Percentiles rank a stretch among this genome's conserved stretches.
Conservation (phyloP, 495 filamentous ascomycete species). For the Bacidia gigantensis region DNA sequence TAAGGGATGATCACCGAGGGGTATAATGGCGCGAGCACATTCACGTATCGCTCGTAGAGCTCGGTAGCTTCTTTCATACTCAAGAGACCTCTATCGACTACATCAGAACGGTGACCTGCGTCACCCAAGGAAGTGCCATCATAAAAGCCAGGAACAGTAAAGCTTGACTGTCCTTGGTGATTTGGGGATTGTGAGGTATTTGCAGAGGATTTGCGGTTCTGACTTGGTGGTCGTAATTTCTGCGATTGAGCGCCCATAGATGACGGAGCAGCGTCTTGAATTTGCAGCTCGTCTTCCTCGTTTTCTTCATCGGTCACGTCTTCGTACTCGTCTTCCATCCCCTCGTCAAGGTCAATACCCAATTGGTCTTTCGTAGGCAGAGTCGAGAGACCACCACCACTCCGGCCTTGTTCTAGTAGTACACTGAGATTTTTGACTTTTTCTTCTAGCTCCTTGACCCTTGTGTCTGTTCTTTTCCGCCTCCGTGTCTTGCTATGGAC, state of each 20-base stretch:
- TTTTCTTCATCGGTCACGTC: background rate
- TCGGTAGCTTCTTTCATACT: slow-evolving; percentile 11
- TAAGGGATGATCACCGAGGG: slow-evolving; percentile 55
- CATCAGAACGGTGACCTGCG: slow-evolving; percentile 5
- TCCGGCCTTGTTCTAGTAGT: slow-evolving; percentile 9
- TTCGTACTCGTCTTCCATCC: slow-evolving; percentile 1
- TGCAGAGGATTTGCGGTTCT: background rate
- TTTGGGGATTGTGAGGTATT: background rate
- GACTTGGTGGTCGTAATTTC: background rate
- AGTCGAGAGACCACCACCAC: background rate
- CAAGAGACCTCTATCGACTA: slow-evolving; percentile 11
- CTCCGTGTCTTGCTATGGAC: slow-evolving; percentile 72
- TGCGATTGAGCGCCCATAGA: background rate
- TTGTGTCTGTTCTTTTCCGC: slow-evolving; percentile 73
- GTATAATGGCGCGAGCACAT: slow-evolving; percentile 48
- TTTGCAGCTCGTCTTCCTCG: background rate
- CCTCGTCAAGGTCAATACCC: slow-evolving; percentile 2
- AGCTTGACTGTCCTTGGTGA: background rate
- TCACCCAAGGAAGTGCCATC: background rate
- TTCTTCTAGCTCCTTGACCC: slow-evolving; percentile 84
- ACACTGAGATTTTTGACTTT: slow-evolving; percentile 52
- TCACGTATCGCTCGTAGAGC: slow-evolving; percentile 45
- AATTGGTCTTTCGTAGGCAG: background rate
- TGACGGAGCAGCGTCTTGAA: background rate
- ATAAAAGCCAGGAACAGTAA: background rate